Percentiles rank a stretch among this genome's conserved stretches.
Evolutionary conservation across 495 filamentous ascomycete species (phyloP).

Genomic region (Echria macrotheca): DNA sequence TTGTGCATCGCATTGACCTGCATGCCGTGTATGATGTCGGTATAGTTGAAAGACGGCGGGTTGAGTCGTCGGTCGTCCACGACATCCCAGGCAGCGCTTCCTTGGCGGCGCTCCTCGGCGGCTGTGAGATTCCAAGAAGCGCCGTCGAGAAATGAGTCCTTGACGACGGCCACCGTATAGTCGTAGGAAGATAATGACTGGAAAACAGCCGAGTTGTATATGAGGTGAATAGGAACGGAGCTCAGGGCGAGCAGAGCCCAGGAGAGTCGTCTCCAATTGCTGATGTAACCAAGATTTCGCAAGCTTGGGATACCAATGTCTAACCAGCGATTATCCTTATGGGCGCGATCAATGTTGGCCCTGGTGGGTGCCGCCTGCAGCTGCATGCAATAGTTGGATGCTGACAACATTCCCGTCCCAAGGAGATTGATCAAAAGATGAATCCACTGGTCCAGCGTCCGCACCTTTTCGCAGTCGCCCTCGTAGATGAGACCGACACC

Average conservation of each 20-base stretch:
- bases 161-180: conserved; percentile 31
- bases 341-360: conserved; percentile 33
- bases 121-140: conserved; percentile 9
- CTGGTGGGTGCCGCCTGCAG: conserved; percentile 34
- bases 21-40: conserved; percentile 15
- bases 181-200: conserved; percentile 33
- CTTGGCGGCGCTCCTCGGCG: conserved; percentile 2
- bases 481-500: conserved; percentile 22
- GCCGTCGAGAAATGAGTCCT: conserved; percentile 22
- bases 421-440: conserved; percentile 27
- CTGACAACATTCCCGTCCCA: conserved; percentile 33
- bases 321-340: conserved; percentile 29
- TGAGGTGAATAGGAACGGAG: conserved; percentile 33
- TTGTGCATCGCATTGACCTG: conserved; percentile 14
- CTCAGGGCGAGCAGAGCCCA: conserved; percentile 27
- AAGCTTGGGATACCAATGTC: conserved; percentile 39
- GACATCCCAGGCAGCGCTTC: conserved; percentile 13
- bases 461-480: conserved; percentile 21
- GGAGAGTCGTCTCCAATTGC: conserved; percentile 19
- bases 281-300: conserved; percentile 28
- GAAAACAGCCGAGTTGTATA: conserved; percentile 41
- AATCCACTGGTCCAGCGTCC: conserved; percentile 17
- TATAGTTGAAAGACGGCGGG: conserved; percentile 13
- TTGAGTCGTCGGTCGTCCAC: conserved; percentile 5
- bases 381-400: conserved; percentile 40